A percentile compares a stretch with the other conserved stretches of the same genome.
Evolutionary conservation across 345 rosid species (phyloP).

Genomic region (Murraya paniculata): DNA sequence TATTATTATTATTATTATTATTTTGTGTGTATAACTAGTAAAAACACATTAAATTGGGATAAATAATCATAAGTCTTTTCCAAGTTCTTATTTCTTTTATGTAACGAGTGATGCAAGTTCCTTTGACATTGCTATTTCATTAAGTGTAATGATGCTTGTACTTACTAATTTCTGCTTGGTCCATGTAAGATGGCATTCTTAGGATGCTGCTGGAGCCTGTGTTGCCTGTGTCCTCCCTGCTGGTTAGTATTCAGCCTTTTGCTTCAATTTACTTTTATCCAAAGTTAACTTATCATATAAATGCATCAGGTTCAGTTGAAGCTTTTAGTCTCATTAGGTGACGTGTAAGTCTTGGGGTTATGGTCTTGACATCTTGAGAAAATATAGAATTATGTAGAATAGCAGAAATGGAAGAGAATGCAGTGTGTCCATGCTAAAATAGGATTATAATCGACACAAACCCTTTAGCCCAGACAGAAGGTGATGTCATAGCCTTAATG

Average conservation of each 20-base stretch:
- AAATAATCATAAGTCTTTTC: neutral
- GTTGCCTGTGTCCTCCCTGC: constrained; percentile 42
- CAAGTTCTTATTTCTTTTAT: neutral
- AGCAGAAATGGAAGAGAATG: neutral
- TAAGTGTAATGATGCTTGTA: neutral
- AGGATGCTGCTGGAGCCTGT: constrained; percentile 60
- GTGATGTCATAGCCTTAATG: neutral
- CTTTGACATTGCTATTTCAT: neutral
- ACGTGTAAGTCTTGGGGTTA: neutral
- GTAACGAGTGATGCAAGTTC: neutral
- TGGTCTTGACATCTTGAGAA: neutral
- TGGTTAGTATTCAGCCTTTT: constrained; percentile 43
- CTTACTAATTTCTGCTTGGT: constrained; percentile 5
- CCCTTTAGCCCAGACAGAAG: neutral
- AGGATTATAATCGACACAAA: neutral
- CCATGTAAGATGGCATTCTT: constrained; percentile 49
- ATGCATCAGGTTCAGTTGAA: neutral
- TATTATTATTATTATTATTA: too few species aligned
- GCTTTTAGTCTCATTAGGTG: neutral
- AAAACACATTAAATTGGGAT: neutral
- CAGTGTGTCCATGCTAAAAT: neutral
- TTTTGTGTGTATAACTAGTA: too few species aligned
- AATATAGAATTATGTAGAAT: neutral
- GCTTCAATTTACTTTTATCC: neutral
- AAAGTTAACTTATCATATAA: neutral